phyloP scores from a whole-genome alignment of 805 yeast genomes.

The Komagataella mondaviorum region DNA sequence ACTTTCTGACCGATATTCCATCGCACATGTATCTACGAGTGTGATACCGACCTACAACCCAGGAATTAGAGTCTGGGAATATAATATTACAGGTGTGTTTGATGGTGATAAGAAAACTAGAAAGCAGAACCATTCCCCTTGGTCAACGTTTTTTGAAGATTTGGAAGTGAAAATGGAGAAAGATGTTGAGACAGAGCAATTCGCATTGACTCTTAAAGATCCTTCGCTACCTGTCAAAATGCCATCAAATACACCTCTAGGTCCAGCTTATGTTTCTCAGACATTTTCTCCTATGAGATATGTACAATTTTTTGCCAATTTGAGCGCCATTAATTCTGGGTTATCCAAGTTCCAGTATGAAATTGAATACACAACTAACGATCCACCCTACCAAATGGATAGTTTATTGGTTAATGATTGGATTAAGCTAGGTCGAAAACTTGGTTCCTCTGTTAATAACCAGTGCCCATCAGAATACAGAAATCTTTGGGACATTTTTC shows the following conservation, averaged over 20 bases:
- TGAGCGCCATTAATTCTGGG: conserved; percentile 24
- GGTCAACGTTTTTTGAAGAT: conserved; percentile 44
- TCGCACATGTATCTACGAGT: conserved; percentile 60
- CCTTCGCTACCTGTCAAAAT: conserved; percentile 47
- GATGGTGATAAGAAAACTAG: conserved; percentile 3
- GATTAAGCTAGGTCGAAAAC: conserved; percentile 38
- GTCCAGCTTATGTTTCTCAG: conserved; percentile 70
- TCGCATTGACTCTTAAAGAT: conserved; percentile 22
- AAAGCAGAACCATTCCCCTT: conserved; percentile 23
- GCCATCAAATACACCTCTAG: conserved; percentile 41
- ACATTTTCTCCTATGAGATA: conserved; percentile 60
- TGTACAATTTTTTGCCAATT: conserved; percentile 63
- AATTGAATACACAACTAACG: conserved; percentile 60
- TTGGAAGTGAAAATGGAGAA: conserved; percentile 24
- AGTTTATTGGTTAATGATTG: conserved; percentile 49
- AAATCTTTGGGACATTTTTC: conserved; percentile 1
- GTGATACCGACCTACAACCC: conserved; percentile 81
- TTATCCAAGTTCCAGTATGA: conserved; percentile 36
- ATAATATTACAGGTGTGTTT: conserved; percentile 50
- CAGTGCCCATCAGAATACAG: conserved; percentile 4
- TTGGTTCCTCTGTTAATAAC: conserved; percentile 27
- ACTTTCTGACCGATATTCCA: conserved; percentile 44
- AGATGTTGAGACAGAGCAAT: conserved; percentile 14
- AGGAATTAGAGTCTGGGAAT: conserved; percentile 77
- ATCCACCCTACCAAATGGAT: conserved; percentile 38